Conservation (phyloP, 139 green algal genomes). For the Micractinium sp. region DNA sequence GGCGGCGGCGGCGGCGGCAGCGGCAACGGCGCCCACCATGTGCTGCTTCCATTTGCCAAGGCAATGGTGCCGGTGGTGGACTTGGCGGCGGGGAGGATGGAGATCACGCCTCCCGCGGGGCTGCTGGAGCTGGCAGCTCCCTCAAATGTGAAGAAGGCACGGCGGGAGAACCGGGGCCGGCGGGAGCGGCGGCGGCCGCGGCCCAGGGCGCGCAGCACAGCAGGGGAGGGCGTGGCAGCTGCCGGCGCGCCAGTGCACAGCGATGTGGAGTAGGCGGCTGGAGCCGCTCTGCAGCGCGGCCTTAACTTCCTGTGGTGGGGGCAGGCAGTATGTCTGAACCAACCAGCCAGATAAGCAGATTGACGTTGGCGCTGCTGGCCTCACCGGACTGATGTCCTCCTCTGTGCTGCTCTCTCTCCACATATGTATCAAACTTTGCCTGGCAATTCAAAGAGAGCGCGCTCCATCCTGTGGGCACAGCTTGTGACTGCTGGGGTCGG, state of each 20-base stretch:
- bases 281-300: too few species aligned
- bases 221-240: background rate
- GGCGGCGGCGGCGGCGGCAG: background rate
- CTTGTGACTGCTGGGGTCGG: too few species aligned
- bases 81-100: slow-evolving; percentile 27
- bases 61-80: slow-evolving; percentile 56
- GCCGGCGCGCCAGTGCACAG: background rate
- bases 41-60: slow-evolving; percentile 61
- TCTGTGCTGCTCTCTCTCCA: too few species aligned
- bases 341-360: too few species aligned
- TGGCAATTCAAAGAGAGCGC: too few species aligned
- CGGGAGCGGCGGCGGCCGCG: slow-evolving; percentile 4
- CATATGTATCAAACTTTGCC: too few species aligned
- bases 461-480: too few species aligned
- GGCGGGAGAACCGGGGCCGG: slow-evolving; percentile 27
- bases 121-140: slow-evolving; percentile 49
- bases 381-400: too few species aligned
- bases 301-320: too few species aligned
- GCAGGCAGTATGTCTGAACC: too few species aligned
- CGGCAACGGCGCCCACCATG: background rate
- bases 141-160: background rate
- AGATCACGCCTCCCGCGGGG: slow-evolving; percentile 45
- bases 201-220: background rate
- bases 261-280: background rate
- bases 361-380: too few species aligned